Evolutionary conservation across 2,329 filamentous ascomycete species (phyloP).

Genomic region (Hypocreales sp.): DNA sequence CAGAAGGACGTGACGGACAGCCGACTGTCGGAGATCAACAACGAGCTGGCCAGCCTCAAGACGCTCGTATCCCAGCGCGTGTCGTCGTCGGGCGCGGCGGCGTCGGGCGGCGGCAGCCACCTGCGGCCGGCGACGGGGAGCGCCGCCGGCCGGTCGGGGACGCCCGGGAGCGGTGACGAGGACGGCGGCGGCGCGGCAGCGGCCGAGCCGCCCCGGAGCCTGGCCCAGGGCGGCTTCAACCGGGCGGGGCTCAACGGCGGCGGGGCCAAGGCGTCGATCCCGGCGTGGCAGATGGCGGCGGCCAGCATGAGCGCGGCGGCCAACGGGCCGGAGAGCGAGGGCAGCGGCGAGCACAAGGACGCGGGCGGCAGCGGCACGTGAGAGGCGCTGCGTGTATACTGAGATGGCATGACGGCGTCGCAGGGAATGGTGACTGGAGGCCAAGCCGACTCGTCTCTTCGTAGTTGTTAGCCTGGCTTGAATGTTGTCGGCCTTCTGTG

Average conservation of each 20-base stretch:
- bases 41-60: slow-evolving; percentile 84
- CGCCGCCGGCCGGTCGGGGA: too few relatives aligned
- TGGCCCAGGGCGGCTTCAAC: slow-evolving; percentile 12
- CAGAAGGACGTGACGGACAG: slow-evolving; percentile 75
- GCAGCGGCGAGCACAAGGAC: slow-evolving; percentile 2
- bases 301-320: slow-evolving; percentile 31
- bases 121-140: slow-evolving; percentile 8
- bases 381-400: too few relatives aligned
- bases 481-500: too few relatives aligned
- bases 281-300: slow-evolving; percentile 66
- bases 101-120: slow-evolving; percentile 4
- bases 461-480: too few relatives aligned
- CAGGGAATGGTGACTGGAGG: too few relatives aligned
- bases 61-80: slow-evolving; percentile 58
- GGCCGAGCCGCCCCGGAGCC: slow-evolving; percentile 17
- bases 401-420: too few relatives aligned
- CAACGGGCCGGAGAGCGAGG: slow-evolving; percentile 10
- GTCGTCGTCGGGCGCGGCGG: slow-evolving; percentile 19
- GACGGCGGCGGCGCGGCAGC: slow-evolving; percentile 9
- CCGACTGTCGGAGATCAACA: slow-evolving; percentile 69
- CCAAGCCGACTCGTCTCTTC: too few relatives aligned
- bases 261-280: slow-evolving; percentile 53
- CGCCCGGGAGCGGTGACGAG: slow-evolving; percentile 7
- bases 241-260: slow-evolving; percentile 15
- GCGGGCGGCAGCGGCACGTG: slow-evolving; percentile 2